Conservation (phyloP, 805 yeast species). For the Myxozyma sirexii region DNA sequence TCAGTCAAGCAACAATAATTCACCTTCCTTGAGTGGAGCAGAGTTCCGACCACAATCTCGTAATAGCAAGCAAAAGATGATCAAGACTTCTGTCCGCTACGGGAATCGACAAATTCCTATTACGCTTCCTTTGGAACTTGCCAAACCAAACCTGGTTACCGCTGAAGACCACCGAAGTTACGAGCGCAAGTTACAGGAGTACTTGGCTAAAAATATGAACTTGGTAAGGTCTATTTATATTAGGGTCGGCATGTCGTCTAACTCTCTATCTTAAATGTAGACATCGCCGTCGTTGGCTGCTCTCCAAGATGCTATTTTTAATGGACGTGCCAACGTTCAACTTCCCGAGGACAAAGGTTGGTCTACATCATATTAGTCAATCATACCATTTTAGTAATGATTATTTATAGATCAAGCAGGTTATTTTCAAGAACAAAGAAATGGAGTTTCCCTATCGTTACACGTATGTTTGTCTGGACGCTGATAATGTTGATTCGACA, state of each 20-base stretch:
- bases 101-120: constrained; percentile 11
- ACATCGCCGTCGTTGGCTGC: constrained; percentile 4
- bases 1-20: neutral
- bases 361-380: neutral
- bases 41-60: neutral
- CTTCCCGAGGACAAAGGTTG: constrained; percentile 16
- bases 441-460: neutral
- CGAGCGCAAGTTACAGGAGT: constrained; percentile 14
- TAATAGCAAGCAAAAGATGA: neutral
- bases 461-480: neutral
- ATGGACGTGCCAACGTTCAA: constrained; percentile 10
- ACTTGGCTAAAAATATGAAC: constrained; percentile 5
- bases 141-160: constrained; percentile 1
- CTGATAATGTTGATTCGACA: neutral
- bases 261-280: neutral
- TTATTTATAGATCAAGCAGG: neutral
- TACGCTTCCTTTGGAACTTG: constrained; percentile 6
- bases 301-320: constrained; percentile 2
- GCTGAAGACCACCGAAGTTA: constrained; percentile 2
- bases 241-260: neutral
- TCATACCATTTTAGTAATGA: neutral
- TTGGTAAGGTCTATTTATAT: neutral
- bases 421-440: constrained; percentile 6
- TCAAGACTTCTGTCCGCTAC: constrained; percentile 12
- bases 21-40: neutral